A percentile compares a stretch with the other conserved stretches of the same genome.
phyloP scores from a whole-genome alignment of 2,329 filamentous ascomycete species.

The Arachnomyces sp. region DNA sequence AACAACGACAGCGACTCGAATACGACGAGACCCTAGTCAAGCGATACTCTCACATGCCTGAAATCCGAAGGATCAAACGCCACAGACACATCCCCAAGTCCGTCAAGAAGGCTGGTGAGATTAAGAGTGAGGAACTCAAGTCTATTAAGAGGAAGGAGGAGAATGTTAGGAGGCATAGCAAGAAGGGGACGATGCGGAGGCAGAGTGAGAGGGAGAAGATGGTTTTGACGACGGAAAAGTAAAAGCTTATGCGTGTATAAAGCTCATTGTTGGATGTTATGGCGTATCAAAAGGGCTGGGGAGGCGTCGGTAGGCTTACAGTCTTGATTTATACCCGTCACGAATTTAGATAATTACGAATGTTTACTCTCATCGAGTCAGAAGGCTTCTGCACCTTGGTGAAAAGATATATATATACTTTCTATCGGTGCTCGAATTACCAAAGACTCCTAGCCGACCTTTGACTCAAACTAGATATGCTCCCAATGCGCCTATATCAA shows the following conservation, averaged over 20 bases:
- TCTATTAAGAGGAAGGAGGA: constrained; percentile 85
- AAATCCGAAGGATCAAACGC: constrained; percentile 79
- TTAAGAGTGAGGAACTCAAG: constrained; percentile 82
- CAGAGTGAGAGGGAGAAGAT: constrained; percentile 86
- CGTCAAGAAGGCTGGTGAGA: constrained; percentile 91
- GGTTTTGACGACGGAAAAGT: constrained; percentile 62
- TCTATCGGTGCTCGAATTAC: too few species aligned
- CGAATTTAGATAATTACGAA: too few species aligned
- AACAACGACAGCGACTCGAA: constrained; percentile 79
- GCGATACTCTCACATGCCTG: constrained; percentile 90
- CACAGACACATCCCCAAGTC: constrained; percentile 88
- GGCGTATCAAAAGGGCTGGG: too few species aligned
- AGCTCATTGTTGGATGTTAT: too few species aligned
- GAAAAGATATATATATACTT: too few species aligned
- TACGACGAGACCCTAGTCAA: constrained; percentile 80
- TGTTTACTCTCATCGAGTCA: too few species aligned
- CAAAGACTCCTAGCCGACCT: too few species aligned
- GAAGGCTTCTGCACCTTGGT: too few species aligned
- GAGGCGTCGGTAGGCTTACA: too few species aligned
- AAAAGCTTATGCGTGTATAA: constrained; percentile 11
- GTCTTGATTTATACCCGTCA: too few species aligned
- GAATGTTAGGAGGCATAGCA: constrained; percentile 85
- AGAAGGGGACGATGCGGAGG: constrained; percentile 67
- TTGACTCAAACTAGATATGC: not conserved
- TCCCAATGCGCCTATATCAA: not conserved